A percentile compares a stretch with the other conserved stretches of the same genome.
Conservation (phyloP, 805 yeast species). For the Hanseniaspora mollemarum region DNA sequence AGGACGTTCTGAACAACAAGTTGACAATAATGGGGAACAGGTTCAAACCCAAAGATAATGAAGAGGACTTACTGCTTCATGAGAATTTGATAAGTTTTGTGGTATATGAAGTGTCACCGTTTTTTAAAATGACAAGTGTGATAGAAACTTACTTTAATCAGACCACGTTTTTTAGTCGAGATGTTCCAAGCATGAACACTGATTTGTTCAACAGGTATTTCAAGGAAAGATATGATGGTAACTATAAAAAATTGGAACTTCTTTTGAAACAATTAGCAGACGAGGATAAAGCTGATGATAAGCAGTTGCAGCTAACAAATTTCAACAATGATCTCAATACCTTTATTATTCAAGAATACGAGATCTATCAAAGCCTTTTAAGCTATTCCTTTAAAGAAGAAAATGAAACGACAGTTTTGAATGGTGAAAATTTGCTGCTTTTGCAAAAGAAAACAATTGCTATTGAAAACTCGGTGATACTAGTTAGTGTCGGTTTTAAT, state of each 20-base stretch:
- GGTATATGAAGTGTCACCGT: background rate
- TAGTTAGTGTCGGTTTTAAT: background rate
- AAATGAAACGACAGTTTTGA: background rate
- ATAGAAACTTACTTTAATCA: background rate
- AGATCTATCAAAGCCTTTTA: background rate
- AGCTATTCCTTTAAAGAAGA: background rate
- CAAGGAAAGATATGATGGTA: background rate
- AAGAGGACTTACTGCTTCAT: background rate
- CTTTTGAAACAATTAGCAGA: background rate
- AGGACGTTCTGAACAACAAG: background rate
- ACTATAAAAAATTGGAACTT: background rate
- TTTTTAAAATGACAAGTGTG: background rate
- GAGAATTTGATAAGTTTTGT: background rate
- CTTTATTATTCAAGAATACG: background rate
- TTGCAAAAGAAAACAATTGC: background rate
- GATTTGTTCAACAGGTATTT: background rate
- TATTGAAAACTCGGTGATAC: background rate
- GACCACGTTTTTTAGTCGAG: background rate
- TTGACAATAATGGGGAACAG: background rate
- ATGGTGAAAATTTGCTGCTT: background rate
- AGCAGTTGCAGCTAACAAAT: background rate
- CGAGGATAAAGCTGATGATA: background rate
- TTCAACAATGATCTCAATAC: background rate
- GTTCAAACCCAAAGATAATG: background rate
- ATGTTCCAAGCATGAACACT: background rate